Conservation (phyloP, 2,329 filamentous ascomycete genomes). For the Colletotrichum karsti region DNA sequence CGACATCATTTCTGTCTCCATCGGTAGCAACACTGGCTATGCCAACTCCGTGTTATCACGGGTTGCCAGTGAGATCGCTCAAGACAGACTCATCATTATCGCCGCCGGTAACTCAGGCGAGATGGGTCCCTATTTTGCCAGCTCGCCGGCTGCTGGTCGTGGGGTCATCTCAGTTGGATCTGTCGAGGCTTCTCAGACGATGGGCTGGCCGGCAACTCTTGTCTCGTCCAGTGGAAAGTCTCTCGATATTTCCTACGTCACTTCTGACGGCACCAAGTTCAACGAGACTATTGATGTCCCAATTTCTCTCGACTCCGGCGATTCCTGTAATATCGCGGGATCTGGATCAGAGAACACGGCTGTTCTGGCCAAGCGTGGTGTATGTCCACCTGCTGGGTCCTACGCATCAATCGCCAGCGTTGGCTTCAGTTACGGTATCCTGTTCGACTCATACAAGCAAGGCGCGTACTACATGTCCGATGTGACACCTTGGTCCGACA, state of each 20-base stretch:
- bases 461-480: conserved; percentile 28
- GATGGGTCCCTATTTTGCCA: conserved; percentile 20
- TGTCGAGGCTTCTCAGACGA: conserved; percentile 23
- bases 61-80: conserved; percentile 12
- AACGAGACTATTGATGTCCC: conserved; percentile 20
- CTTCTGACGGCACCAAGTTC: conserved; percentile 25
- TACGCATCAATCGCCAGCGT: not conserved
- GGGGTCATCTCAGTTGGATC: conserved; percentile 16
- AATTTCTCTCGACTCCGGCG: conserved; percentile 19
- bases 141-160: not conserved
- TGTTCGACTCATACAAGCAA: conserved; percentile 32
- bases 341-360: conserved; percentile 9
- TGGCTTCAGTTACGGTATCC: conserved; percentile 27
- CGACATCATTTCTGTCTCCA: conserved; percentile 32
- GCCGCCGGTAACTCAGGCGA: conserved; percentile 17
- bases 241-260: conserved; percentile 29
- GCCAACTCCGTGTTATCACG: conserved; percentile 14
- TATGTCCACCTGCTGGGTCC: not conserved
- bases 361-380: conserved; percentile 25
- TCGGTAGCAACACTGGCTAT: conserved; percentile 31
- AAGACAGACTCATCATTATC: conserved; percentile 21
- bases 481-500: not conserved
- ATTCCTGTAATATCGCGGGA: conserved; percentile 28
- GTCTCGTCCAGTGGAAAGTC: conserved; percentile 20
- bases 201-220: conserved; percentile 30